Percentiles rank a stretch among this genome's conserved stretches.
Evolutionary conservation across 768 basidiomycete species (phyloP).

Genomic region (Rhizopogon vulgaris): DNA sequence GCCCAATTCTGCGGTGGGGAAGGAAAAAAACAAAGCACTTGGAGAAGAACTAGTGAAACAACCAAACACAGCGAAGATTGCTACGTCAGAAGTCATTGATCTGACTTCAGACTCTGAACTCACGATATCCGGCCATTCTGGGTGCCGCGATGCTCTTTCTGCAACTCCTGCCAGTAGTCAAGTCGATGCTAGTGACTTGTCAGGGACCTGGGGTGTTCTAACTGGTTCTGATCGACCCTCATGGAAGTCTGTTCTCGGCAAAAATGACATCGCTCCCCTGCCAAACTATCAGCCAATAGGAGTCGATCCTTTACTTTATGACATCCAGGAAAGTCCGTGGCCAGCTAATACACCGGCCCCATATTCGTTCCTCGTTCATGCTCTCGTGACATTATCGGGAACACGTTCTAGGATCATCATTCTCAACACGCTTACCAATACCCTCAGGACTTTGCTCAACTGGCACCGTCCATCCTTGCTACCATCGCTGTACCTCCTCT

Average conservation of each 20-base stretch:
- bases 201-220: background rate
- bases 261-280: conserved; percentile 15
- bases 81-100: background rate
- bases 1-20: background rate
- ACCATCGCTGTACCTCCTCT: conserved; percentile 75
- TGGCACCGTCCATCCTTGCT: conserved; percentile 66
- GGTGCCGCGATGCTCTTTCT: no score
- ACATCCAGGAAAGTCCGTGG: conserved; percentile 40
- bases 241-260: conserved; percentile 14
- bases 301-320: conserved; percentile 45
- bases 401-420: conserved; percentile 74
- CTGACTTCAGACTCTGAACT: background rate
- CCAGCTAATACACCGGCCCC: conserved; percentile 36
- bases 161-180: background rate
- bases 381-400: conserved; percentile 51
- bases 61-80: background rate
- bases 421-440: conserved; percentile 64
- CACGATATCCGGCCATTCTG: no score
- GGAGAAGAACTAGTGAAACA: background rate
- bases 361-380: conserved; percentile 66
- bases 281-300: conserved; percentile 25
- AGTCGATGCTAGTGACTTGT: background rate
- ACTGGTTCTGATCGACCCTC: background rate
- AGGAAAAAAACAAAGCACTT: background rate
- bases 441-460: conserved; percentile 59